phyloP scores from a whole-genome alignment of 805 yeast genomes.

The Metschnikowia cerradonensis region DNA sequence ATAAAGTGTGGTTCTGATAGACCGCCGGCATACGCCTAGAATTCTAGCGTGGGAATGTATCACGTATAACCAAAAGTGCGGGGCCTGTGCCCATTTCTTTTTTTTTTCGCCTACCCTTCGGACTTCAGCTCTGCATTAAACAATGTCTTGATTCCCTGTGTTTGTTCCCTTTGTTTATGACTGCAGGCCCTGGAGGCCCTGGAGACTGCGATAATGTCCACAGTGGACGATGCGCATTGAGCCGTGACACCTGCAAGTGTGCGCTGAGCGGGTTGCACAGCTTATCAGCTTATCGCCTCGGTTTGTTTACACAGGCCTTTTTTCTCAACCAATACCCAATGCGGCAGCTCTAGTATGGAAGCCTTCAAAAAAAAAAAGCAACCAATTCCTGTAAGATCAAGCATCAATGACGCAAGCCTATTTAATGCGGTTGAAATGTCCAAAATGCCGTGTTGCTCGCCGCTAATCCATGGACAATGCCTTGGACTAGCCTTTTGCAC shows the following conservation, averaged over 20 bases:
- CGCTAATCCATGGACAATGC: not conserved
- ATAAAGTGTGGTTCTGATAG: not conserved
- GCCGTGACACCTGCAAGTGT: not conserved
- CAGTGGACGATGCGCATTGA: not conserved
- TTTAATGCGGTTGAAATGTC: not conserved
- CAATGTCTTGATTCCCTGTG: too few species aligned
- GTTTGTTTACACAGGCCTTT: not conserved
- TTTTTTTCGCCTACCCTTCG: too few species aligned
- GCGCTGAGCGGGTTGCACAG: not conserved
- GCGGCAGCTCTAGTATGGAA: not conserved
- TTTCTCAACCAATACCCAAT: not conserved
- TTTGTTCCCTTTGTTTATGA: too few species aligned
- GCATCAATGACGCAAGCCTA: not conserved
- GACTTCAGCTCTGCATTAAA: too few species aligned
- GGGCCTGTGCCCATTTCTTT: not conserved
- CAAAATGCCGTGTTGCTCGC: not conserved
- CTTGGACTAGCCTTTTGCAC: too few species aligned
- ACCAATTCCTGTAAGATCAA: not conserved
- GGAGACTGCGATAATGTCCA: not conserved
- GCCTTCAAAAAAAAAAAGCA: not conserved
- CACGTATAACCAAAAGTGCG: not conserved
- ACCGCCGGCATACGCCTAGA: not conserved
- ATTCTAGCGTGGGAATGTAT: too few species aligned
- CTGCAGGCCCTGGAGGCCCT: not conserved
- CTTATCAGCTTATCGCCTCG: conserved; percentile 1